Evolutionary conservation across 1,139 yeast genomes (phyloP), one percentile per base, ranked within the genome.

Genomic region (Debaryomyces psychrophilus): DNA sequence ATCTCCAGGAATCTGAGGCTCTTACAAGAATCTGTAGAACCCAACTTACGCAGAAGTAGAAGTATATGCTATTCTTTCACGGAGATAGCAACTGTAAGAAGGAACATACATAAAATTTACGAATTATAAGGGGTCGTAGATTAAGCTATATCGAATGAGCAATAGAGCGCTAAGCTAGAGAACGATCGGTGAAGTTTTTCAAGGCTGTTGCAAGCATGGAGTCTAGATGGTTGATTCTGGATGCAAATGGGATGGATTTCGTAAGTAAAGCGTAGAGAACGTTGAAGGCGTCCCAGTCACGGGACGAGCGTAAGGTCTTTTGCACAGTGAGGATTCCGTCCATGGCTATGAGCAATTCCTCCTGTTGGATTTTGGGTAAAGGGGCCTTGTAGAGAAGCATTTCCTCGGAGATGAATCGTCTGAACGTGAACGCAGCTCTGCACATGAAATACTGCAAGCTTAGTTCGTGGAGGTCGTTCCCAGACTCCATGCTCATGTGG

Each of bases 321-420:
- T 48, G 46, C 20, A 56, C 36, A 8, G 46, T 44, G 29, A 48
- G 45, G 22, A 69, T 51, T 2, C 76, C 77, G 3, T 50, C 38
- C 26, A 73, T 50, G 6, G 69, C 52, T 1, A 60, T 44, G 28
- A 49, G 34, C 25, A 72, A 45, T 52, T 75, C 80, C 27, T 61
- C 60, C 44, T 63, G 64, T 49, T 73, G 77, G 8, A 71, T 55
- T 42, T 60, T 61, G n/a, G 74, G 64, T 12, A 72, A 52, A 1
- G 79, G 79, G 40, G 66, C 59, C 37, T 56, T 58, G 39, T 58
- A 57, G 11, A 64, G 51, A 27, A 73, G 61, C 47, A 54, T 58
- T 41, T 58, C 58, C 44, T 72, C 77, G 38, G 69, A 70, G 15
- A 73, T 57, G 39, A 69, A 64, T 45, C 77, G 54, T 41, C 77